Evolutionary conservation across 176 grass and related monocot species (phyloP).

Genomic region (Triticum urartu): DNA sequence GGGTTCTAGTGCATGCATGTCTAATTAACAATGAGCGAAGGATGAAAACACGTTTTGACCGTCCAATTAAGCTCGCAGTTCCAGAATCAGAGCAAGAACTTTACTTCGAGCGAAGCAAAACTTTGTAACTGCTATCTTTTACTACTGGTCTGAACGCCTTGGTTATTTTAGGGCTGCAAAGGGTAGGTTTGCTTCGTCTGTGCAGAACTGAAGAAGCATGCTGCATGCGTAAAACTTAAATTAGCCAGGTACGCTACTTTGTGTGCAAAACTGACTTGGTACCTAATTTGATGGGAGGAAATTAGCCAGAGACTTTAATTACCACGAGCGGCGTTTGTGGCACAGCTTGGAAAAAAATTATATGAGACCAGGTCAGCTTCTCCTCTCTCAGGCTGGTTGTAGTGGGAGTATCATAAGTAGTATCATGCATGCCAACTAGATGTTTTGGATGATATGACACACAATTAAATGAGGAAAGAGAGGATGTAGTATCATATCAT

Average conservation of each 20-base stretch:
- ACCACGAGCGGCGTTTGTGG: background rate
- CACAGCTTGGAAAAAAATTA: background rate
- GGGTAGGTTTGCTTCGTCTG: background rate
- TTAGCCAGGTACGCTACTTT: background rate
- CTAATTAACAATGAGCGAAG: background rate
- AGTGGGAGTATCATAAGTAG: no score
- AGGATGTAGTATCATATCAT: no score
- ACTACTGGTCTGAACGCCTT: background rate
- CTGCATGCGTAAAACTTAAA: background rate
- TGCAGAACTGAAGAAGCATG: background rate
- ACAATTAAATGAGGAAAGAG: no score
- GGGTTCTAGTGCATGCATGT: background rate
- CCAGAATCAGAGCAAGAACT: background rate
- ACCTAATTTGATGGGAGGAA: background rate
- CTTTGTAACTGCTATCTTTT: background rate
- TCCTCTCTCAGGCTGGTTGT: background rate
- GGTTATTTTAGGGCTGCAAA: background rate
- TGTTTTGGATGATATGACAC: no score
- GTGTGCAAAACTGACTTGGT: background rate
- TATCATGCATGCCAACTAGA: no score
- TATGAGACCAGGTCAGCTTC: no score
- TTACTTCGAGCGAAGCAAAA: background rate
- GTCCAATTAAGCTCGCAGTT: background rate
- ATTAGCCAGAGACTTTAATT: background rate
- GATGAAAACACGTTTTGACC: background rate